Evolutionary conservation across 306 rosid species (phyloP), one percentile per base, ranked within the genome.

Genomic region (Delonix regia): DNA sequence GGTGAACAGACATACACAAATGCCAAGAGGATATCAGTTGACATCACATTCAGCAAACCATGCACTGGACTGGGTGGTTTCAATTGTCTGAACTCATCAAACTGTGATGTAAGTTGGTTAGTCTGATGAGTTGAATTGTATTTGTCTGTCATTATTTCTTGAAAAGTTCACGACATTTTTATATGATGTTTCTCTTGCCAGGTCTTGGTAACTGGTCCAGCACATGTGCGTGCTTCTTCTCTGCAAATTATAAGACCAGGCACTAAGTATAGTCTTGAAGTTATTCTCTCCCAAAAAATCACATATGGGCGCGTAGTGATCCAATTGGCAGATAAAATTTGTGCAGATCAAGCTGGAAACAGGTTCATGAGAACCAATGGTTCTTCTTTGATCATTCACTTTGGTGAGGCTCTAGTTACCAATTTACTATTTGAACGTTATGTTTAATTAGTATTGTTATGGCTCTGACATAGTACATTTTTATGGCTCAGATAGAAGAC

Each of bases 281-380:
- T 88, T 25, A 44, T 85, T 73, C 67, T 88, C 73, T 80, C 88
- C 72, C n/a, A 42, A 38, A 36, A 38, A 36, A 63, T 24, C 63
- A 15, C 56, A 7, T 71, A 73, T 30, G 96, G 93, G 52, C 90
- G 87, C 0, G 78, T 64, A 0, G 78, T 85, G 16, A 80, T 90
- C 78, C 63, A 81, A 68, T 41, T 88, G 82, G 88, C 74, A 0
- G 87, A 82, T 61, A 68, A 73, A 56, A 62, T 83, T 59, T 90
- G 96, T 78, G 71, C 86, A 22, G 93, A 90, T 68, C 78, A 78
- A 51, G 93, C 96, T 16, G 91, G 93, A 83, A 90, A 90, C 76
- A 47, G 11, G 65, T 88, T 90, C 77, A 67, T 28, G 30, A 80
- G 83, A 74, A 82, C 91, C 75, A 84, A 85, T 56, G 73, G 73